Percentiles rank a stretch among this genome's conserved stretches.
phyloP scores from a whole-genome alignment of 2,329 filamentous ascomycete genomes.

The Xylariales sp. region DNA sequence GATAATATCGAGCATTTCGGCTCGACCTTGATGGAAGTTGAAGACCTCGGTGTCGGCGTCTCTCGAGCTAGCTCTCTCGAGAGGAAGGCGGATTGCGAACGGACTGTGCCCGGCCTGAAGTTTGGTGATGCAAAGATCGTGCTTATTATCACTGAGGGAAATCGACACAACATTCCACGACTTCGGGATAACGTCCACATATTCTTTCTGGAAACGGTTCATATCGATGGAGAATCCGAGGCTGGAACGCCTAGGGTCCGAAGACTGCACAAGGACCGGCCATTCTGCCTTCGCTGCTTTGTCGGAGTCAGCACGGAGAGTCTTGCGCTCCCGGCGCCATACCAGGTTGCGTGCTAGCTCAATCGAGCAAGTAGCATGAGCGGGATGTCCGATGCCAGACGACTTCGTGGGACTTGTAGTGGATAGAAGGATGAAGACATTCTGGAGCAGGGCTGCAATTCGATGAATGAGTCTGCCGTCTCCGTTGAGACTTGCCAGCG shows the following conservation, averaged over 20 bases:
- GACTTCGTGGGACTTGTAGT: slow-evolving; percentile 49
- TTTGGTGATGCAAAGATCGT: slow-evolving; percentile 86
- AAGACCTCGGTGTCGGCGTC: slow-evolving; percentile 77
- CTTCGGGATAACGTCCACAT: slow-evolving; percentile 77
- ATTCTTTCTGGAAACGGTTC: slow-evolving; percentile 68
- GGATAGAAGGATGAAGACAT: slow-evolving; percentile 60
- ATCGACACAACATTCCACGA: slow-evolving; percentile 85
- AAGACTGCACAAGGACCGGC: slow-evolving; percentile 27
- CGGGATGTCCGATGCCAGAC: slow-evolving; percentile 43
- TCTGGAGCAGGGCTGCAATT: slow-evolving; percentile 60
- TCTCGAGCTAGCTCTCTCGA: slow-evolving; percentile 75
- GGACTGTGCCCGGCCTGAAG: slow-evolving; percentile 71
- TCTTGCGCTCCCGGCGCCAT: slow-evolving; percentile 60
- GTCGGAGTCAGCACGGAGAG: slow-evolving; percentile 35
- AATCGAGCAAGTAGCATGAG: slow-evolving; percentile 57
- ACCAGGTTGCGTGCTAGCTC: slow-evolving; percentile 68
- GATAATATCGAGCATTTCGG: slow-evolving; percentile 80
- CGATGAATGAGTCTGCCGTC: slow-evolving; percentile 58
- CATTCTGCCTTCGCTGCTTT: slow-evolving; percentile 30
- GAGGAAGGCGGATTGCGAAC: slow-evolving; percentile 80
- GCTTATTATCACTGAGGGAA: slow-evolving; percentile 72
- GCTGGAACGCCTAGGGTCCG: slow-evolving; percentile 34
- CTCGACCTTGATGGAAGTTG: slow-evolving; percentile 72
- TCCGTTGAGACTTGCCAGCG: slow-evolving; percentile 46
- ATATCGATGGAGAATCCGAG: slow-evolving; percentile 48